Conservation (phyloP, 495 filamentous ascomycete species). For the Aspergillus nanangensis region DNA sequence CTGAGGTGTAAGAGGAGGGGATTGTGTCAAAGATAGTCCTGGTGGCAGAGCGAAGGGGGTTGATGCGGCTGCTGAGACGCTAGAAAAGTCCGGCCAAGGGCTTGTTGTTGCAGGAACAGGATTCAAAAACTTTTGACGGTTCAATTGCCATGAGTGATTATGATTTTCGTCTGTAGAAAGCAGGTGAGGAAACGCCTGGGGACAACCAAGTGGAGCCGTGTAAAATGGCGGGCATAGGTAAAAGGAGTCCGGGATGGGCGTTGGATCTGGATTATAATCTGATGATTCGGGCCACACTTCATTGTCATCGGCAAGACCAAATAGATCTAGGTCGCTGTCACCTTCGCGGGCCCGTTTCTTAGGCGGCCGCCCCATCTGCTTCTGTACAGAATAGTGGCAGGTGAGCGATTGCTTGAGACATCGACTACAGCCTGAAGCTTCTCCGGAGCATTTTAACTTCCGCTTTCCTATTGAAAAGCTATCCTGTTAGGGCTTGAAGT, state of each 20-base stretch:
- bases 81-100: conserved; percentile 44
- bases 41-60: conserved; percentile 24
- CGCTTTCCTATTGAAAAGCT: conserved; percentile 30
- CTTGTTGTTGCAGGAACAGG: conserved; percentile 27
- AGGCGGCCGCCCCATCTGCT: conserved; percentile 44
- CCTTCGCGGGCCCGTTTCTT: conserved; percentile 39
- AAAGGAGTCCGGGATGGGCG: conserved; percentile 12
- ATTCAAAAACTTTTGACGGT: conserved; percentile 18
- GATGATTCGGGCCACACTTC: conserved; percentile 21
- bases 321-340: conserved; percentile 18
- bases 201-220: conserved; percentile 12
- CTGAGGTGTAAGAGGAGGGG: conserved; percentile 24
- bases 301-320: conserved; percentile 7
- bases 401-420: conserved; percentile 37
- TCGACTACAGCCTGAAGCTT: conserved; percentile 35
- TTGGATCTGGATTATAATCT: conserved; percentile 5
- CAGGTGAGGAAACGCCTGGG: conserved; percentile 16
- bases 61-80: conserved; percentile 32
- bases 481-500: conserved; percentile 12
- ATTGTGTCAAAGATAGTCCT: conserved; percentile 19
- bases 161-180: conserved; percentile 23
- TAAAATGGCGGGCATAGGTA: conserved; percentile 25
- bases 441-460: conserved; percentile 47
- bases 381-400: conserved; percentile 45
- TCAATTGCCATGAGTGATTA: conserved; percentile 24